Conservation (phyloP, 441 rosid species). For the Aleurites moluccanus region DNA sequence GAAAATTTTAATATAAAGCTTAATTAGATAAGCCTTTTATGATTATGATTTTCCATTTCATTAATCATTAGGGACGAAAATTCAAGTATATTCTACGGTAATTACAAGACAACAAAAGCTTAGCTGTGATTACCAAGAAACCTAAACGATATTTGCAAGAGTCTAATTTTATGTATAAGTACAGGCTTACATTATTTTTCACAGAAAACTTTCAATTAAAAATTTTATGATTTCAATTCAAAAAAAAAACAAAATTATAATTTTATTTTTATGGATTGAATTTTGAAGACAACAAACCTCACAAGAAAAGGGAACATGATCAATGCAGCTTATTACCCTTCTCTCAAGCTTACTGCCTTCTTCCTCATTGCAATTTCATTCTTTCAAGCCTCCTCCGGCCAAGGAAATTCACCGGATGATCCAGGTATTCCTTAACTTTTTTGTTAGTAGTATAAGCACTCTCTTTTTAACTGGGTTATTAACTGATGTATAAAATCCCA, state of each 20-base stretch:
- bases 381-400: slow-evolving; percentile 4
- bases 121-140: slow-evolving; percentile 27
- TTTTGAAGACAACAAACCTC: background rate
- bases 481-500: too few species aligned
- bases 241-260: too few species aligned
- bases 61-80: background rate
- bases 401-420: slow-evolving; percentile 21
- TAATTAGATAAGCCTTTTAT: background rate
- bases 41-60: background rate
- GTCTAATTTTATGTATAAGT: slow-evolving; percentile 20
- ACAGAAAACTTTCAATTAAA: slow-evolving; percentile 4
- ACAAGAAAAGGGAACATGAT: slow-evolving; percentile 21
- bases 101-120: slow-evolving; percentile 2
- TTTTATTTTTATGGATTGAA: slow-evolving; percentile 10
- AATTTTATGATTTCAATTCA: too few species aligned
- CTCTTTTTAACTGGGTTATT: too few species aligned
- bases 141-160: slow-evolving; percentile 22
- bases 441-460: too few species aligned
- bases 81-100: slow-evolving; percentile 2
- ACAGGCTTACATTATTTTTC: slow-evolving; percentile 4
- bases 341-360: slow-evolving; percentile 22
- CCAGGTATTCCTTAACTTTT: slow-evolving; percentile 25
- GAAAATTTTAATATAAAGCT: background rate
- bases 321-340: slow-evolving; percentile 14
- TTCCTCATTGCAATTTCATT: slow-evolving; percentile 17